These are phyloP conservation scores for Scleromitrula shiraiana DNA, from an alignment of 2,329 filamentous ascomycete genomes.

Conservation along the genomic window DNA sequence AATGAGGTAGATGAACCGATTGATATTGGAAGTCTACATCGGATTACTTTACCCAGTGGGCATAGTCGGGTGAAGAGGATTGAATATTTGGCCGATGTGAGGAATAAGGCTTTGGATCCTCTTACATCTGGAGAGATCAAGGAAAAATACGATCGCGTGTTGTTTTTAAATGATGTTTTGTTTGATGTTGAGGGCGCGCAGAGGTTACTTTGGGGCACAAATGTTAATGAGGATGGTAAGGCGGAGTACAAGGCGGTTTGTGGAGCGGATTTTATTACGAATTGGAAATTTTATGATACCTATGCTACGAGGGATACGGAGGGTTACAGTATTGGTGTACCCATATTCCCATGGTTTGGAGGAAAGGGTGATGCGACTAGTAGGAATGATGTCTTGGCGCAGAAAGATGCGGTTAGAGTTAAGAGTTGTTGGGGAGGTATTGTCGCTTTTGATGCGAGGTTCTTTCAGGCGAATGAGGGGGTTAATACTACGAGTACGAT, in stretches of 20 bases:
- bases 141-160: constrained; percentile 44
- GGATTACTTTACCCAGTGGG: constrained; percentile 54
- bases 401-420: constrained; percentile 58
- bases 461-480: constrained; percentile 47
- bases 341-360: constrained; percentile 62
- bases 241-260: constrained; percentile 60
- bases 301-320: constrained; percentile 63
- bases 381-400: constrained; percentile 53
- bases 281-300: constrained; percentile 64
- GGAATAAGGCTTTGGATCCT: constrained; percentile 61
- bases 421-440: constrained; percentile 73
- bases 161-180: constrained; percentile 62
- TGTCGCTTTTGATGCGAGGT: constrained; percentile 55
- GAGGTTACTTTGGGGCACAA: constrained; percentile 54
- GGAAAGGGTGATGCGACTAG: constrained; percentile 43
- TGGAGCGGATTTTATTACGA: constrained; percentile 60
- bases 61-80: constrained; percentile 62
- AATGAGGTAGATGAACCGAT: constrained; percentile 47
- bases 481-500: too few species aligned
- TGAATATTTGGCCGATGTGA: constrained; percentile 62
- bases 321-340: constrained; percentile 54
- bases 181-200: constrained; percentile 44
- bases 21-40: constrained; percentile 46
- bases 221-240: constrained; percentile 41
- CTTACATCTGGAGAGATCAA: constrained; percentile 38